These are phyloP conservation scores for Colletotrichum sp. DNA, from an alignment of 2,329 filamentous ascomycete species.

Conservation along the genomic window DNA sequence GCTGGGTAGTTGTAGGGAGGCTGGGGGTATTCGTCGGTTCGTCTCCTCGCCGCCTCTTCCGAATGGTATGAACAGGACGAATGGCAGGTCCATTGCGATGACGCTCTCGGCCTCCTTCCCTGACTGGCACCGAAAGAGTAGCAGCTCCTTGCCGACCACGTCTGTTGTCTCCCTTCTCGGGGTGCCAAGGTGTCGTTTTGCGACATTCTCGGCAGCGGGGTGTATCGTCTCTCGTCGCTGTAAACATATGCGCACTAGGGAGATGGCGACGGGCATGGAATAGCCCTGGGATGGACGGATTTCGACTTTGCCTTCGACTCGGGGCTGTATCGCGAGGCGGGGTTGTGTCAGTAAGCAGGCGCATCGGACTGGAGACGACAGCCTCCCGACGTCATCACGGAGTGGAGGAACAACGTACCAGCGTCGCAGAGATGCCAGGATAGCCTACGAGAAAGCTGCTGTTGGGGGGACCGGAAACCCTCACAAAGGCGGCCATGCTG, in stretches of 20 bases:
- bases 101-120: constrained; percentile 88
- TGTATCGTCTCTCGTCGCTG: constrained; percentile 96
- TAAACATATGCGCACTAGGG: constrained; percentile 91
- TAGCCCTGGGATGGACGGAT: constrained; percentile 86
- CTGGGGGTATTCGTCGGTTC: constrained; percentile 87
- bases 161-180: constrained; percentile 90
- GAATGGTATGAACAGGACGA: constrained; percentile 96
- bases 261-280: constrained; percentile 88
- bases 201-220: constrained; percentile 90
- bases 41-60: constrained; percentile 90
- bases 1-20: constrained; percentile 87
- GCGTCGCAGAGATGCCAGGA: constrained; percentile 94
- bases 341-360: constrained; percentile 1
- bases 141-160: constrained; percentile 93
- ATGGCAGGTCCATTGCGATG: constrained; percentile 95
- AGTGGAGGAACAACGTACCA: constrained; percentile 67
- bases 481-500: constrained; percentile 79
- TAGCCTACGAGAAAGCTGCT: constrained; percentile 97
- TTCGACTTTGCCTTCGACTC: constrained; percentile 97
- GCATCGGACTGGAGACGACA: constrained; percentile 20
- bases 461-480: constrained; percentile 96
- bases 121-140: constrained; percentile 84
- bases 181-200: constrained; percentile 89
- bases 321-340: constrained; percentile 64
- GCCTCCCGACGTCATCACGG: constrained; percentile 9